Conservation (phyloP, 2,329 filamentous ascomycete species). For the Aquanectria penicillioides region DNA sequence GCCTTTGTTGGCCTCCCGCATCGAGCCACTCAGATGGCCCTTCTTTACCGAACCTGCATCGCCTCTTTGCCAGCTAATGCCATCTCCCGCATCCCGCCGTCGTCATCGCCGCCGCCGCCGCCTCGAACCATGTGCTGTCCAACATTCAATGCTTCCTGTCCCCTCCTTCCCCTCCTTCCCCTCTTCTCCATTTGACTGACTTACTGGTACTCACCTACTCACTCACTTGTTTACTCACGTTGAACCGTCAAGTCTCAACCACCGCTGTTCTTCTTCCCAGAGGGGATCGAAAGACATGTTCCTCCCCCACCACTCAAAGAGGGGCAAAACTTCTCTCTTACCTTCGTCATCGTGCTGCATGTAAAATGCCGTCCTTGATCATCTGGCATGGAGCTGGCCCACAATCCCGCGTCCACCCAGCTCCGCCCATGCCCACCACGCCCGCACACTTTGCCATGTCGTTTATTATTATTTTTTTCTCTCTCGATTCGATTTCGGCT, state of each 20-base stretch:
- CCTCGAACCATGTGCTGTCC: neutral
- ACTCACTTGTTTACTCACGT: neutral
- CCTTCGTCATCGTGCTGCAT: constrained; percentile 17
- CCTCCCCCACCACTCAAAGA: neutral
- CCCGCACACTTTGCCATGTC: neutral
- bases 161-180: neutral
- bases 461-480: neutral
- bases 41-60: neutral
- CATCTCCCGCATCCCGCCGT: neutral
- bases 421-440: constrained; percentile 14
- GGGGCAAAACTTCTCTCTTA: neutral
- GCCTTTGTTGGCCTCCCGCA: no score
- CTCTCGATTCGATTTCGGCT: neutral
- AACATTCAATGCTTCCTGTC: neutral
- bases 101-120: neutral
- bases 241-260: no score
- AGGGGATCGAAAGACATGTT: no score
- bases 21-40: neutral
- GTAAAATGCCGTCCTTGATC: constrained; percentile 15
- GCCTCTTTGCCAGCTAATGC: neutral
- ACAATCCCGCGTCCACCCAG: constrained; percentile 8
- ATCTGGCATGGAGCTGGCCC: constrained; percentile 16
- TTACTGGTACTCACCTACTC: neutral
- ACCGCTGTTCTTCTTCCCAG: neutral
- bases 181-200: neutral